These are phyloP conservation scores for Claviceps purpurea DNA, from an alignment of 2,329 filamentous ascomycete species.

Conservation along the genomic window DNA sequence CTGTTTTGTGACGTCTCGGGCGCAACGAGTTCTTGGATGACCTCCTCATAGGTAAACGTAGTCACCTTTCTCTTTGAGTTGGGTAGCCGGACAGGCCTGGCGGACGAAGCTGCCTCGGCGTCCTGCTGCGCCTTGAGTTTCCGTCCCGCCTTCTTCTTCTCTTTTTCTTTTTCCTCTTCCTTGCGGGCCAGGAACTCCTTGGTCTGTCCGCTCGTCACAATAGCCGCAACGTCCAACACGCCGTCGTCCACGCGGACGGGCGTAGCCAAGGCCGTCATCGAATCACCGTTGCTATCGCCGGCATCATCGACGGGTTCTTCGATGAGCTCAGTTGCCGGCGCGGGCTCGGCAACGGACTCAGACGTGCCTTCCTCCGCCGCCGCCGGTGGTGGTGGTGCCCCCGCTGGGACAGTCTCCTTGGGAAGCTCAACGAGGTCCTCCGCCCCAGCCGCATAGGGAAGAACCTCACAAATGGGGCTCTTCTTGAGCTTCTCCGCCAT, in stretches of 20 bases:
- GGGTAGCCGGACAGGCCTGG: slow-evolving; percentile 47
- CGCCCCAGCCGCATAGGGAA: slow-evolving; percentile 38
- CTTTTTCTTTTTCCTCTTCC: slow-evolving; percentile 72
- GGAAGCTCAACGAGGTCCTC: slow-evolving; percentile 36
- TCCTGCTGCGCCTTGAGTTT: slow-evolving; percentile 40
- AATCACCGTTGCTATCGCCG: slow-evolving; percentile 18
- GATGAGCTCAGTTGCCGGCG: slow-evolving; percentile 10
- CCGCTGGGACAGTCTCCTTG: slow-evolving; percentile 17
- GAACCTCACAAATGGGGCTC: slow-evolving; percentile 52
- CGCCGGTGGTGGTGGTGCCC: no score
- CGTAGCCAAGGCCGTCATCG: slow-evolving; percentile 7
- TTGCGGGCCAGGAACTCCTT: slow-evolving; percentile 73
- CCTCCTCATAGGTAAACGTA: slow-evolving; percentile 62
- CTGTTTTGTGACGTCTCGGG: slow-evolving; percentile 21
- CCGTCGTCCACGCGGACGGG: slow-evolving; percentile 46
- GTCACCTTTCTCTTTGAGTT: slow-evolving; percentile 60
- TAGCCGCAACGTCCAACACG: slow-evolving; percentile 71
- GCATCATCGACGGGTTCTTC: slow-evolving; percentile 28
- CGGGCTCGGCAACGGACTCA: slow-evolving; percentile 21
- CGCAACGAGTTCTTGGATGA: slow-evolving; percentile 40
- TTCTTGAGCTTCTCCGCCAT: slow-evolving; percentile 61
- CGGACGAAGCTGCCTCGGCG: slow-evolving; percentile 33
- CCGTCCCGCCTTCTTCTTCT: slow-evolving; percentile 47
- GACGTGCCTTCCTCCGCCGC: not conserved
- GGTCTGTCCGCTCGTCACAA: slow-evolving; percentile 70